Evolutionary conservation across 768 basidiomycete genomes (phyloP).

Genomic region (Cystobasidium ongulense): DNA sequence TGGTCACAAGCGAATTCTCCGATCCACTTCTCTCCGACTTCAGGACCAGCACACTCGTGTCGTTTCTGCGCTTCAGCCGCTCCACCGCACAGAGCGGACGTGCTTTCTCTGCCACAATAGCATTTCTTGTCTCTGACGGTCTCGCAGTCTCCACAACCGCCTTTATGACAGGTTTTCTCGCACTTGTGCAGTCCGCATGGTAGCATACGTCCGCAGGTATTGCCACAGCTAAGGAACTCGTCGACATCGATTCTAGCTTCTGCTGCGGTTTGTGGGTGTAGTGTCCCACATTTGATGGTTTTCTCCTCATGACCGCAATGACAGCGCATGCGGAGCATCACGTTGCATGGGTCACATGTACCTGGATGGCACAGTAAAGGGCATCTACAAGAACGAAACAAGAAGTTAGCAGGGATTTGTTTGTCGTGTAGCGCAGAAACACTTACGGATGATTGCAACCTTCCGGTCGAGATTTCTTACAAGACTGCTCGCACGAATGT

Average conservation of each 20-base stretch:
- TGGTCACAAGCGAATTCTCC: constrained; percentile 60
- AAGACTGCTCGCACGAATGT: constrained; percentile 61
- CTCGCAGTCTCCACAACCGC: constrained; percentile 61
- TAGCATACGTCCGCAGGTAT: constrained; percentile 46
- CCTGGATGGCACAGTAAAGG: constrained; percentile 71
- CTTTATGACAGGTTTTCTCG: constrained; percentile 62
- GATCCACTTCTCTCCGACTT: constrained; percentile 53
- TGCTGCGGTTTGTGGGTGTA: constrained; percentile 42
- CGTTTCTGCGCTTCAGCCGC: constrained; percentile 47
- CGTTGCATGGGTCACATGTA: constrained; percentile 86
- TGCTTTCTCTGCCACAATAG: constrained; percentile 68
- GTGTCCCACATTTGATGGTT: constrained; percentile 55
- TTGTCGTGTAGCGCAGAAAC: constrained; percentile 44
- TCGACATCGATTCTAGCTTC: constrained; percentile 42
- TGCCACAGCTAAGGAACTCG: constrained; percentile 56
- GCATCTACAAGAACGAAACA: neutral
- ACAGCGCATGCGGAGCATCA: constrained; percentile 68
- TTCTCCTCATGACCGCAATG: constrained; percentile 62
- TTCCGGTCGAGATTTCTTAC: constrained; percentile 47
- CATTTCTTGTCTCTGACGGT: constrained; percentile 56
- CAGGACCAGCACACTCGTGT: constrained; percentile 45
- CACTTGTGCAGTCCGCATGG: constrained; percentile 57
- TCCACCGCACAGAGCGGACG: constrained; percentile 57
- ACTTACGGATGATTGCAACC: constrained; percentile 75
- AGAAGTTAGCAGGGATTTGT: constrained; percentile 14